Conservation (phyloP, 306 rosid species). For the Hylodesmum podocarpum region DNA sequence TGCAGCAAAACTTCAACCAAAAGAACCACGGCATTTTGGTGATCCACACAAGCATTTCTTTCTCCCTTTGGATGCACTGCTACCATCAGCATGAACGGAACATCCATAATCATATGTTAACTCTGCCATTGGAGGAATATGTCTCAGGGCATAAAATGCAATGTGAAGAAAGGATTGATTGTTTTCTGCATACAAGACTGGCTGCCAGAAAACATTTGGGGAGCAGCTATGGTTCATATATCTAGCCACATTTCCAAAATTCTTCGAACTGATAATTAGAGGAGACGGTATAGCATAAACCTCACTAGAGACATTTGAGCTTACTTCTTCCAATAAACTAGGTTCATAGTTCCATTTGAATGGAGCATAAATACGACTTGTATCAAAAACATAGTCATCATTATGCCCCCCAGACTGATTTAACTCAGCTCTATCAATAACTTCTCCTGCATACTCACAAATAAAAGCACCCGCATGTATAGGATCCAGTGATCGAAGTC, state of each 20-base stretch:
- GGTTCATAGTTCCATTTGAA: conserved; percentile 62
- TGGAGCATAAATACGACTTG: conserved; percentile 43
- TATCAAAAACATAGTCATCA: conserved; percentile 62
- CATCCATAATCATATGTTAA: conserved; percentile 67
- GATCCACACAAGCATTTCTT: conserved; percentile 64
- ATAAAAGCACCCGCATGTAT: conserved; percentile 66
- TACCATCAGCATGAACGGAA: conserved; percentile 28
- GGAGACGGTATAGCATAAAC: conserved; percentile 50
- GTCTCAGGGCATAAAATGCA: conserved; percentile 60
- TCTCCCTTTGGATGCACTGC: conserved; percentile 32
- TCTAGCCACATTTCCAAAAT: conserved; percentile 63
- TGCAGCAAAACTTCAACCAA: conserved; percentile 44
- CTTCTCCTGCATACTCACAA: conserved; percentile 71
- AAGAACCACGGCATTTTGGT: conserved; percentile 54
- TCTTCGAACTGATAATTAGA: conserved; percentile 55
- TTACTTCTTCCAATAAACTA: conserved; percentile 48
- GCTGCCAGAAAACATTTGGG: conserved; percentile 76
- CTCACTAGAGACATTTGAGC: conserved; percentile 34
- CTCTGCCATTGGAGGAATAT: conserved; percentile 68
- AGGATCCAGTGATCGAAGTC: conserved; percentile 64
- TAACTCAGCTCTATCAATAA: conserved; percentile 41
- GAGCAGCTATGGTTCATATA: conserved; percentile 77
- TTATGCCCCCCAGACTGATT: conserved; percentile 27
- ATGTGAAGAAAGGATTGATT: conserved; percentile 54
- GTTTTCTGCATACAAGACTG: conserved; percentile 51